Base-by-base conservation (phyloP, 2,329 filamentous ascomycete species). In the Colletotrichum ledebouriae region DNA sequence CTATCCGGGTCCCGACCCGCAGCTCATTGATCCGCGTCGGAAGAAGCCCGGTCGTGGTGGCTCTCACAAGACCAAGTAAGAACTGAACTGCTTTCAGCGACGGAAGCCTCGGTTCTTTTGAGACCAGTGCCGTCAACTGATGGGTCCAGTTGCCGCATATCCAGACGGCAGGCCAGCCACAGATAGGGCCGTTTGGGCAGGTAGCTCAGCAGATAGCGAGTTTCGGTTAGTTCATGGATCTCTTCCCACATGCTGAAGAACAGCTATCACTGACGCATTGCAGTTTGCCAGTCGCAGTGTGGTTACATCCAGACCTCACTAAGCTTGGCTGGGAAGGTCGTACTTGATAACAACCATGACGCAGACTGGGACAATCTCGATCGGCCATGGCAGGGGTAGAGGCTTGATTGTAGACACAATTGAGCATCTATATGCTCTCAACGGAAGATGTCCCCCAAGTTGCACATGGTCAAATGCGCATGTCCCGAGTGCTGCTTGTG, bases 1-100 rank as follows among this genome's bases (percentile, higher is more conserved):
- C 41, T 67, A 64, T 17, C 65, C 65, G 2, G 61, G 53, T 10
- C 29, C 53, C 10, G 60, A 64, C 3, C 46, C 47, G 6, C 33
- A 33, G 2, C 22, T 64, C 2, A 29, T 6, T 29, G 34, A 53
- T 29, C n/a, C 4, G 25, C 0, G n/a, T 37, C 49, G 10, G 29
- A 33, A 52, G 34, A 22, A n/a, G 52, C 42, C 2, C 15, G 6
- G 17, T 20, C 15, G 42, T 7, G 13, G 42, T 46, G 42, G 15
- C 22, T 7, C 22, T 15, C 25, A 12, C 37, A 1, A 39, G 37
- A 13, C 37, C 3, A 39, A 39, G 37, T 6, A 39, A 39, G 37
- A 39, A 39, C 6, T 39, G 37, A 39, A 39, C 3, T 4, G 37
- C 37, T 13, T 29, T 29, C 29, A 9, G 25, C 25, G 25, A 1